Conservation (phyloP, 2,329 filamentous ascomycete genomes). For the Eutypa lata region DNA sequence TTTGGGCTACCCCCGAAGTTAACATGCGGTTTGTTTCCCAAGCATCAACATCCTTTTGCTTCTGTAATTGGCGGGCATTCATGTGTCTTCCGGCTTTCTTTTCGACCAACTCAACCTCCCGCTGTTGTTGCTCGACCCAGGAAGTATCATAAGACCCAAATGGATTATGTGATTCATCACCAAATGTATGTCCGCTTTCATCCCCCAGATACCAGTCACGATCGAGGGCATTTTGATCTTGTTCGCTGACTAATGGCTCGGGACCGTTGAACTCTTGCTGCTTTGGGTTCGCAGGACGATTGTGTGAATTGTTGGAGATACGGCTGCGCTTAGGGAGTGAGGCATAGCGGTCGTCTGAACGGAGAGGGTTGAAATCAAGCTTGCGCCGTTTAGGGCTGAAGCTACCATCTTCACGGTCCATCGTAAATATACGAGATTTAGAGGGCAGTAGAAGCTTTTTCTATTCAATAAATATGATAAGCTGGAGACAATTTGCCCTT, state of each 20-base stretch:
- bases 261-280: conserved; percentile 60
- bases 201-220: conserved; percentile 92
- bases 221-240: conserved; percentile 74
- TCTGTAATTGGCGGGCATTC: conserved; percentile 74
- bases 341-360: conserved; percentile 54
- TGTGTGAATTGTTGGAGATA: conserved; percentile 35
- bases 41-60: conserved; percentile 91
- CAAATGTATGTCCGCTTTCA: conserved; percentile 78
- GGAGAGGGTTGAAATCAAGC: conserved; percentile 56
- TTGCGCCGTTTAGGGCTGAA: conserved; percentile 62
- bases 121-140: conserved; percentile 67
- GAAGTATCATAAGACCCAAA: conserved; percentile 75
- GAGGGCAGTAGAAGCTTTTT: too few relatives aligned
- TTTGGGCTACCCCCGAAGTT: conserved; percentile 89
- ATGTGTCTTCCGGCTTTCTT: conserved; percentile 72
- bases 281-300: conserved; percentile 38
- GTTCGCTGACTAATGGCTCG: conserved; percentile 58
- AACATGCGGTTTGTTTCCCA: conserved; percentile 99
- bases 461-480: too few relatives aligned
- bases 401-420: conserved; percentile 28
- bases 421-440: conserved; percentile 6
- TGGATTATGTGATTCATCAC: conserved; percentile 89
- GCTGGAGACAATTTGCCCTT: too few relatives aligned
- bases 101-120: conserved; percentile 70
- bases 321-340: conserved; percentile 46